Percentiles rank a stretch among this genome's conserved stretches.
phyloP scores from a whole-genome alignment of 2,329 filamentous ascomycete species.

The Fusarium sp. region DNA sequence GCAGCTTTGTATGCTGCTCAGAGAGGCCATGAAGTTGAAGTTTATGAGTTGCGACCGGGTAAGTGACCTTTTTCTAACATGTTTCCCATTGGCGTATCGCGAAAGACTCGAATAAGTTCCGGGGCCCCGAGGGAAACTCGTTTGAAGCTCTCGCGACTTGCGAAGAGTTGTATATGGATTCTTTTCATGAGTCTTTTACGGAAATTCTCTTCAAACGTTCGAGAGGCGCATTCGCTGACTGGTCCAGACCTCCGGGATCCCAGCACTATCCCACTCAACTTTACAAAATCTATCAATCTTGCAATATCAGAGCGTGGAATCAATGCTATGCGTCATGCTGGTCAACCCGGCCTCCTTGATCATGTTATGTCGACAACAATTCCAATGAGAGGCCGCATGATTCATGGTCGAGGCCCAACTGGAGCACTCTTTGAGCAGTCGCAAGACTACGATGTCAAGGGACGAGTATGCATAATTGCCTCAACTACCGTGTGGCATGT shows the following conservation, averaged over 20 bases:
- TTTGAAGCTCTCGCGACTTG: neutral
- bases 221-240: conserved; percentile 26
- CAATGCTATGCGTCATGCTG: conserved; percentile 79
- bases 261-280: conserved; percentile 85
- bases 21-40: conserved; percentile 86
- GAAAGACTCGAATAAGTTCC: neutral
- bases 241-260: conserved; percentile 82
- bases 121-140: neutral
- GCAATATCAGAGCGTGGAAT: conserved; percentile 94
- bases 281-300: conserved; percentile 98
- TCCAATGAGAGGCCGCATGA: conserved; percentile 96
- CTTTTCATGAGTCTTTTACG: neutral
- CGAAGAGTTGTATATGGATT: neutral
- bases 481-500: conserved; percentile 8
- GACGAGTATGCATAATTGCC: conserved; percentile 66
- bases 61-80: conserved; percentile 47
- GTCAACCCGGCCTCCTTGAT: conserved; percentile 72
- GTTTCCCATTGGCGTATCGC: neutral
- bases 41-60: conserved; percentile 95
- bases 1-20: conserved; percentile 92
- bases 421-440: conserved; percentile 78
- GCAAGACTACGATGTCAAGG: conserved; percentile 92
- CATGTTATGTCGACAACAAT: conserved; percentile 80
- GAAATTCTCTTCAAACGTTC: neutral
- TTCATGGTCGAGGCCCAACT: conserved; percentile 74